phyloP scores from a whole-genome alignment of 2,329 filamentous ascomycete species.

The Periconia sp. region DNA sequence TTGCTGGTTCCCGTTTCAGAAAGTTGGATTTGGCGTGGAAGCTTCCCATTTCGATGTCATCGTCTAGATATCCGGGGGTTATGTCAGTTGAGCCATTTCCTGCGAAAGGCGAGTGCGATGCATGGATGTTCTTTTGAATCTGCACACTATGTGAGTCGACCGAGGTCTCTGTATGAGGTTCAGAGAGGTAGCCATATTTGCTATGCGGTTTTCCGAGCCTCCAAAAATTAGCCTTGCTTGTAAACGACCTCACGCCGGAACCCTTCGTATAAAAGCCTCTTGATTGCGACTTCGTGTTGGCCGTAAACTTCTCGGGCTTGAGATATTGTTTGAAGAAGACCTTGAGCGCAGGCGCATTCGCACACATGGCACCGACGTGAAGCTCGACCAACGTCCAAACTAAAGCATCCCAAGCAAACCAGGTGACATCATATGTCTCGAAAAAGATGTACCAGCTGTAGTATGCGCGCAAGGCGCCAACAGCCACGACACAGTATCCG shows the following conservation, averaged over 20 bases:
- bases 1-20: background rate
- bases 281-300: slow-evolving; percentile 13
- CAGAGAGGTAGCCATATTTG: slow-evolving; percentile 30
- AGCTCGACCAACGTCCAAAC: slow-evolving; percentile 31
- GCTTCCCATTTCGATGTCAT: slow-evolving; percentile 32
- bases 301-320: slow-evolving; percentile 24
- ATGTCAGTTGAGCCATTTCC: slow-evolving; percentile 17
- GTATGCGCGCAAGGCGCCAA: slow-evolving; percentile 32
- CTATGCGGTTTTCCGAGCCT: slow-evolving; percentile 4
- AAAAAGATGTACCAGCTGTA: slow-evolving; percentile 36
- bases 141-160: slow-evolving; percentile 30
- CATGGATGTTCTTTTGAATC: slow-evolving; percentile 21
- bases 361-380: slow-evolving; percentile 37
- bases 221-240: background rate
- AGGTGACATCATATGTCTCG: slow-evolving; percentile 37
- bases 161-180: slow-evolving; percentile 22
- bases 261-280: slow-evolving; percentile 1
- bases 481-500: slow-evolving; percentile 34
- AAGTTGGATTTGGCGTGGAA: slow-evolving; percentile 10
- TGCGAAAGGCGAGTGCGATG: slow-evolving; percentile 11
- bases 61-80: slow-evolving; percentile 23
- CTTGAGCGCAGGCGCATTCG: slow-evolving; percentile 38
- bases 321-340: slow-evolving; percentile 42
- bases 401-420: slow-evolving; percentile 28
- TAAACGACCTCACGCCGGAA: background rate